phyloP scores from a whole-genome alignment of 495 filamentous ascomycete genomes.

The Evernia prunastri region DNA sequence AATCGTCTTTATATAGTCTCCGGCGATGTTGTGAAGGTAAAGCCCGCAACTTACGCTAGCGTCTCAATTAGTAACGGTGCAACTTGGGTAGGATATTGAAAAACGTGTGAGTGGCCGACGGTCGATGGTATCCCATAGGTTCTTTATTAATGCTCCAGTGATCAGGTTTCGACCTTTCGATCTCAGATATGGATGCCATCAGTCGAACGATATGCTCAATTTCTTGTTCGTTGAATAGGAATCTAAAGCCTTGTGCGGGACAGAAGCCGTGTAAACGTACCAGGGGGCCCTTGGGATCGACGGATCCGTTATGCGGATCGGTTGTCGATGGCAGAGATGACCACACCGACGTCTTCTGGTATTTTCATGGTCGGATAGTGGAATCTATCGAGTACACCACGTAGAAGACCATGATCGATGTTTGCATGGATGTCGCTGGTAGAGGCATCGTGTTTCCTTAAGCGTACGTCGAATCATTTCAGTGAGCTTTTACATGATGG shows the following conservation, averaged over 20 bases:
- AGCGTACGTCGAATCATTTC: neutral
- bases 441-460: neutral
- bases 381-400: neutral
- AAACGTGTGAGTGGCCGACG: slow-evolving; percentile 51
- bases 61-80: neutral
- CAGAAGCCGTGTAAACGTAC: neutral
- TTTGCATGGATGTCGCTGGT: neutral
- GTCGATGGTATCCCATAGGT: slow-evolving; percentile 53
- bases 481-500: neutral
- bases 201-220: slow-evolving; percentile 3
- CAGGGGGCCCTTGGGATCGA: neutral
- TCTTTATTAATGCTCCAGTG: neutral
- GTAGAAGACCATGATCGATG: neutral
- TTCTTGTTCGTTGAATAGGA: neutral
- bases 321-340: neutral
- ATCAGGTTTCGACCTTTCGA: neutral
- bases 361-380: neutral
- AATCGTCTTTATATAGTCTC: slow-evolving; percentile 31
- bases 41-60: slow-evolving; percentile 19
- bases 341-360: neutral
- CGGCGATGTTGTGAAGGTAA: slow-evolving; percentile 30
- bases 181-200: neutral
- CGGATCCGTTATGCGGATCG: neutral
- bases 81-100: neutral
- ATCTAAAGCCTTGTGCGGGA: too few species aligned